phyloP scores from a whole-genome alignment of 1,284 basidiomycete genomes.

The Porodaedalea pini region DNA sequence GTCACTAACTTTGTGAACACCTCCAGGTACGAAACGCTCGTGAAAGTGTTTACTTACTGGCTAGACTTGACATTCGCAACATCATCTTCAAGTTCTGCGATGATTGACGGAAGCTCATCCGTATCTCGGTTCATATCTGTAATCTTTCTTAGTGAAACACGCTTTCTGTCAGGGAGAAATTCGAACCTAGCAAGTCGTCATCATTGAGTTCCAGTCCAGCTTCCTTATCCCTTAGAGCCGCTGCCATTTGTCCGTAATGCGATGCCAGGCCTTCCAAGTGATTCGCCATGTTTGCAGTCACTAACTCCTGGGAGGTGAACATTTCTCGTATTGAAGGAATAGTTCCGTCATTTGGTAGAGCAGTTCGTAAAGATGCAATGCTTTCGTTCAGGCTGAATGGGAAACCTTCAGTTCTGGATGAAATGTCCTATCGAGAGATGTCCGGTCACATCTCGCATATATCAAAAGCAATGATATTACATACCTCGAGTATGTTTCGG shows the following conservation, averaged over 20 bases:
- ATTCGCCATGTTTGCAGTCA: conserved; percentile 63
- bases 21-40: conserved; percentile 9
- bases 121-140: conserved; percentile 75
- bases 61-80: conserved; percentile 46
- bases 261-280: conserved; percentile 64
- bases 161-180: conserved; percentile 5
- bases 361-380: conserved; percentile 49
- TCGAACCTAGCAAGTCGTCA: conserved; percentile 64
- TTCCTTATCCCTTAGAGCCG: conserved; percentile 61
- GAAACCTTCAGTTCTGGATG: conserved; percentile 61
- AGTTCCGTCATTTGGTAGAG: conserved; percentile 42
- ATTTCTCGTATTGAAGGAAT: conserved; percentile 45
- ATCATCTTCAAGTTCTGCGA: conserved; percentile 63
- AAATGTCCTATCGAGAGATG: conserved; percentile 45
- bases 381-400: conserved; percentile 56
- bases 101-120: conserved; percentile 67
- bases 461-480: conserved; percentile 26
- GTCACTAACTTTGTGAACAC: conserved; percentile 37
- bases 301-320: conserved; percentile 52
- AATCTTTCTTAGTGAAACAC: conserved; percentile 5
- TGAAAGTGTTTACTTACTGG: conserved; percentile 44
- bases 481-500: conserved; percentile 59
- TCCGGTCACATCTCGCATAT: not conserved
- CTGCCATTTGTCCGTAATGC: conserved; percentile 73
- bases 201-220: conserved; percentile 58